A percentile compares a stretch with the other conserved stretches of the same genome.
Evolutionary conservation across 2,329 filamentous ascomycete species (phyloP).

Genomic region (Parastagonospora nodorum): DNA sequence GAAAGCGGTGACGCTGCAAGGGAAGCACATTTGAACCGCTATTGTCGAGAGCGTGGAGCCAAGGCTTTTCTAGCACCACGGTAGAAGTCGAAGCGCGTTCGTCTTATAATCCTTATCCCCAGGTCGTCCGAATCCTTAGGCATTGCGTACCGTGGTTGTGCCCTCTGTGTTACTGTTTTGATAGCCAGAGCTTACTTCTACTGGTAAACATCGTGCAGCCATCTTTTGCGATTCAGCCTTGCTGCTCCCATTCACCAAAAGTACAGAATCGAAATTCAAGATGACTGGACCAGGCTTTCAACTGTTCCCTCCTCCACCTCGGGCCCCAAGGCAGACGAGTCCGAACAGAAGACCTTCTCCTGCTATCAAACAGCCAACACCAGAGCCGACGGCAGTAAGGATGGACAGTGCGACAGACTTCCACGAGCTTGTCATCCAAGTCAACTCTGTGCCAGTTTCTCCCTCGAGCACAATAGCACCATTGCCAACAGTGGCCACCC

Average conservation of each 20-base stretch:
- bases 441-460: constrained; percentile 45
- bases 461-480: constrained; percentile 32
- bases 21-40: constrained; percentile 40
- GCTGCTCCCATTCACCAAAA: background rate
- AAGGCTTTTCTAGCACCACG: constrained; percentile 18
- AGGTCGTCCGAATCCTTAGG: constrained; percentile 30
- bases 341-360: constrained; percentile 31
- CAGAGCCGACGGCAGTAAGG: constrained; percentile 35
- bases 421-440: constrained; percentile 47
- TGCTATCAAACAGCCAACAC: constrained; percentile 33
- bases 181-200: constrained; percentile 14
- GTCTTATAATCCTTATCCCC: constrained; percentile 43
- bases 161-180: constrained; percentile 18
- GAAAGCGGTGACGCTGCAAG: constrained; percentile 38
- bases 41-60: constrained; percentile 26
- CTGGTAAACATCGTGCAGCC: constrained; percentile 11
- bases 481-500: constrained; percentile 26
- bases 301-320: constrained; percentile 46
- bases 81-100: constrained; percentile 17
- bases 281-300: constrained; percentile 46
- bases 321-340: constrained; percentile 39
- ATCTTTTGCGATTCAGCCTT: too few relatives aligned
- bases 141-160: constrained; percentile 22
- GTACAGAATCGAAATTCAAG: constrained; percentile 11
- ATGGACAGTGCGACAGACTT: constrained; percentile 43